Conservation (phyloP, 2,329 filamentous ascomycete species). For the Dendrostoma leiphaemia region DNA sequence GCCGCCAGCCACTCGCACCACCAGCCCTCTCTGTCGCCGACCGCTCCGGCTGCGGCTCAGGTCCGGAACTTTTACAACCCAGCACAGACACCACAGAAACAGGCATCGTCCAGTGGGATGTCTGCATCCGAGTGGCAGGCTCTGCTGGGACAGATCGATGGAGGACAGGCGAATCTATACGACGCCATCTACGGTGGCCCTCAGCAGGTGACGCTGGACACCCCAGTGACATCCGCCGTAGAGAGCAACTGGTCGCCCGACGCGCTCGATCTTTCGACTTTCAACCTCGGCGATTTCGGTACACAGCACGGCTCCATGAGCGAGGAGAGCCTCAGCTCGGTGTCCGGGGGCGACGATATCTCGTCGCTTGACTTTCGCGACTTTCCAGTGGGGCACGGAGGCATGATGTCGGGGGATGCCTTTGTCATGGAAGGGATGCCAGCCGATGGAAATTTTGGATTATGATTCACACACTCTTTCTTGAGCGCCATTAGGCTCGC, state of each 20-base stretch:
- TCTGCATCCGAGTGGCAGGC: constrained; percentile 78
- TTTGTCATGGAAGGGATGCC: constrained; percentile 38
- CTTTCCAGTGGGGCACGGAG: constrained; percentile 6
- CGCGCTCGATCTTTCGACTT: constrained; percentile 52
- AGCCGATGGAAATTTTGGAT: constrained; percentile 34
- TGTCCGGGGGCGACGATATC: constrained; percentile 43
- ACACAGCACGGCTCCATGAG: constrained; percentile 46
- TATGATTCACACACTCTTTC: constrained; percentile 29
- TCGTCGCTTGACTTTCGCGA: constrained; percentile 42
- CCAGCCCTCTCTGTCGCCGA: constrained; percentile 28
- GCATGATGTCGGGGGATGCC: constrained; percentile 16
- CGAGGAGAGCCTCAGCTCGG: constrained; percentile 56
- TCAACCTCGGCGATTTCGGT: constrained; percentile 49
- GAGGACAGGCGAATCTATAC: constrained; percentile 79
- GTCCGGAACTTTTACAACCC: constrained; percentile 37
- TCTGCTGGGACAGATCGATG: constrained; percentile 75
- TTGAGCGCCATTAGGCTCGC: background rate
- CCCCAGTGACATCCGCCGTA: constrained; percentile 35
- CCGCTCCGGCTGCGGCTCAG: constrained; percentile 20
- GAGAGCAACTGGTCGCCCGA: constrained; percentile 51
- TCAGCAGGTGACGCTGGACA: constrained; percentile 43
- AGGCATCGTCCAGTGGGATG: constrained; percentile 37
- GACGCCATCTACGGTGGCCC: constrained; percentile 75
- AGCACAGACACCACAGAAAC: constrained; percentile 33
- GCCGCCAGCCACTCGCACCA: constrained; percentile 38